Percentiles rank a stretch among this genome's conserved stretches.
Evolutionary conservation across 257 asterid genomes (phyloP).

Genomic region (Paulownia fortunei): DNA sequence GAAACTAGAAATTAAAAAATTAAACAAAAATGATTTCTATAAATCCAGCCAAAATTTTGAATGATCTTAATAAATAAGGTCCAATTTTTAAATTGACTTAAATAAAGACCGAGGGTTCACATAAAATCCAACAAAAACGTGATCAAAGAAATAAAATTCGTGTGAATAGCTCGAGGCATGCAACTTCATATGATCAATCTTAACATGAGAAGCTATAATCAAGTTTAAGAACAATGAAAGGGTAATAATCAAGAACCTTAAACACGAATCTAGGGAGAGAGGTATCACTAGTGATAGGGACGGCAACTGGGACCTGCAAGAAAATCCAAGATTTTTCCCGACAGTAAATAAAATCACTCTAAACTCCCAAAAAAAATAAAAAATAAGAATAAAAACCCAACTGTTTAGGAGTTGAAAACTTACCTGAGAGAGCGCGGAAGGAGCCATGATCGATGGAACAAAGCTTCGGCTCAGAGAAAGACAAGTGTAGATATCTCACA

Average conservation of each 20-base stretch:
- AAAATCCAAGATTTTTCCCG: neutral
- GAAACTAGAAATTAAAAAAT: neutral
- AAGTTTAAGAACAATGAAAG: neutral
- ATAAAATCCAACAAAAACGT: neutral
- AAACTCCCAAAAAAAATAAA: neutral
- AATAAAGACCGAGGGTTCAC: neutral
- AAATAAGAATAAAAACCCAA: neutral
- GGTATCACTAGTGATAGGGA: constrained; percentile 43
- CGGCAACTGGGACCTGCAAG: constrained; percentile 49
- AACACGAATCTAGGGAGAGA: constrained; percentile 40
- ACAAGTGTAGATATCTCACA: neutral
- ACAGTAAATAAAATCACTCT: neutral
- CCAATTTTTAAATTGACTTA: neutral
- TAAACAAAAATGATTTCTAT: neutral
- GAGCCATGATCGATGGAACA: constrained; percentile 47
- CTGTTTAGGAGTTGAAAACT: neutral
- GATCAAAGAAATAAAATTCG: neutral
- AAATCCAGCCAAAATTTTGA: neutral
- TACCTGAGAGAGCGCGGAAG: constrained; percentile 45
- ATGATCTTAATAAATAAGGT: neutral
- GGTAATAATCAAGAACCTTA: constrained; percentile 41
- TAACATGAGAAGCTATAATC: neutral
- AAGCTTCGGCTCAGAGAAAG: neutral
- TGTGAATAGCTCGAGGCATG: neutral
- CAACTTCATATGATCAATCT: neutral